Conservation (phyloP, 2,329 filamentous ascomycete species). For the Immersiporthe knoxdaviesiana region DNA sequence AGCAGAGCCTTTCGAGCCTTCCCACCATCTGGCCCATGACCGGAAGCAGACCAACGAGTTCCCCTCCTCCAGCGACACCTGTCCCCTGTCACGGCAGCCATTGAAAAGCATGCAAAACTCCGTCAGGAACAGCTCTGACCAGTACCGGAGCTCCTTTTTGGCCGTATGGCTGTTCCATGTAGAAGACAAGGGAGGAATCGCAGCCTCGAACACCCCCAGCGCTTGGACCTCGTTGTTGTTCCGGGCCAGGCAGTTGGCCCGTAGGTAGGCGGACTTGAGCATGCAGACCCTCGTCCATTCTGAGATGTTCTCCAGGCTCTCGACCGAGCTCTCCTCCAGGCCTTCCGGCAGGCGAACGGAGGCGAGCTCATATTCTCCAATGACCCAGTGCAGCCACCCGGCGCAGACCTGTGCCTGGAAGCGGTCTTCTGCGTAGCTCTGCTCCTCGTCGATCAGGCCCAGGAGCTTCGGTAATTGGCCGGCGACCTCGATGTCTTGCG, state of each 20-base stretch:
- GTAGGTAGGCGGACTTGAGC: conserved; percentile 77
- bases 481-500: conserved; percentile 50
- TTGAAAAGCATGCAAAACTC: conserved; percentile 74
- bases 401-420: conserved; percentile 84
- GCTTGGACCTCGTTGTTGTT: conserved; percentile 59
- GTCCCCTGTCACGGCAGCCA: conserved; percentile 56
- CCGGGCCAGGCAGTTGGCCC: conserved; percentile 64
- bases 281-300: conserved; percentile 84
- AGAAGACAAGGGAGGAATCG: conserved; percentile 64
- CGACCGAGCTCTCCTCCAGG: conserved; percentile 58
- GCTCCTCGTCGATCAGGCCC: conserved; percentile 62
- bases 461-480: conserved; percentile 55
- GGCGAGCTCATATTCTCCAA: conserved; percentile 69
- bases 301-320: conserved; percentile 56
- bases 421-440: conserved; percentile 56
- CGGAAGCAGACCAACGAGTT: conserved; percentile 62
- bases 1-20: conserved; percentile 48
- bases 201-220: conserved; percentile 66
- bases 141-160: conserved; percentile 70
- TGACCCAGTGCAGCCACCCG: conserved; percentile 82
- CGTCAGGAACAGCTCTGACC: conserved; percentile 78
- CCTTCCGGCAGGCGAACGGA: conserved; percentile 65
- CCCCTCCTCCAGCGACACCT: conserved; percentile 54
- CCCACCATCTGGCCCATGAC: conserved; percentile 74
- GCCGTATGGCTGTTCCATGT: conserved; percentile 56